These are phyloP conservation scores for Penicillium psychrosexuale DNA, from an alignment of 2,329 filamentous ascomycete species.

Conservation along the genomic window DNA sequence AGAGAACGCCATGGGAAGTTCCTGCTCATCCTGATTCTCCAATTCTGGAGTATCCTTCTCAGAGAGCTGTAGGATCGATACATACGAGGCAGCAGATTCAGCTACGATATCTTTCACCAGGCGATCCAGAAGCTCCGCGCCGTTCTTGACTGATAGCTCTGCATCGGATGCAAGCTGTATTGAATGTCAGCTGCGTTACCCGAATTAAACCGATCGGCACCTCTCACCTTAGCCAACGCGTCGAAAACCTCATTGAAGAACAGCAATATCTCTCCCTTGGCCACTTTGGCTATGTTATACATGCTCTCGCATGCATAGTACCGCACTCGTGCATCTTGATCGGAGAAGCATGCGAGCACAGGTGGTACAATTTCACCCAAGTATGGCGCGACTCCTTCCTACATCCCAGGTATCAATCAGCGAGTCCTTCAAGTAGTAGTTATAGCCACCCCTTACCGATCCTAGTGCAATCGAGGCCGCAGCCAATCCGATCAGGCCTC, in stretches of 20 bases:
- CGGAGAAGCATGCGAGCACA: constrained; percentile 93
- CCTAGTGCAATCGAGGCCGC: constrained; percentile 94
- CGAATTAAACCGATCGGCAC: constrained; percentile 12
- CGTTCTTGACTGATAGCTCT: constrained; percentile 96
- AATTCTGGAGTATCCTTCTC: constrained; percentile 48
- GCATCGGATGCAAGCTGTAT: constrained; percentile 85
- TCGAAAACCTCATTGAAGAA: constrained; percentile 99
- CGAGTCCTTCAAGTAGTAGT: background rate
- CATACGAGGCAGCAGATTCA: constrained; percentile 90
- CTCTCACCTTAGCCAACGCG: constrained; percentile 80
- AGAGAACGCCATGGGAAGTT: constrained; percentile 85
- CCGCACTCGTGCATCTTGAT: constrained; percentile 93
- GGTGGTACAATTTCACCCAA: constrained; percentile 92
- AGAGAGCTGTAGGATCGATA: constrained; percentile 74
- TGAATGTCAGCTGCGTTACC: constrained; percentile 10
- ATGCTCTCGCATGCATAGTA: constrained; percentile 99
- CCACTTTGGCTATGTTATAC: constrained; percentile 99
- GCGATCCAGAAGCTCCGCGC: constrained; percentile 89
- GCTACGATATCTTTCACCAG: constrained; percentile 95
- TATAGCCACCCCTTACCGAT: constrained; percentile 60
- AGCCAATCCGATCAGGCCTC: constrained; percentile 89
- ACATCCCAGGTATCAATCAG: constrained; percentile 8
- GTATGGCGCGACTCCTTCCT: constrained; percentile 84
- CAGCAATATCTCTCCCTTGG: constrained; percentile 91
- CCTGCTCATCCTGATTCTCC: constrained; percentile 37